Conservation (phyloP, 2,329 filamentous ascomycete genomes). For the Aspergillus pseudotamarii region DNA sequence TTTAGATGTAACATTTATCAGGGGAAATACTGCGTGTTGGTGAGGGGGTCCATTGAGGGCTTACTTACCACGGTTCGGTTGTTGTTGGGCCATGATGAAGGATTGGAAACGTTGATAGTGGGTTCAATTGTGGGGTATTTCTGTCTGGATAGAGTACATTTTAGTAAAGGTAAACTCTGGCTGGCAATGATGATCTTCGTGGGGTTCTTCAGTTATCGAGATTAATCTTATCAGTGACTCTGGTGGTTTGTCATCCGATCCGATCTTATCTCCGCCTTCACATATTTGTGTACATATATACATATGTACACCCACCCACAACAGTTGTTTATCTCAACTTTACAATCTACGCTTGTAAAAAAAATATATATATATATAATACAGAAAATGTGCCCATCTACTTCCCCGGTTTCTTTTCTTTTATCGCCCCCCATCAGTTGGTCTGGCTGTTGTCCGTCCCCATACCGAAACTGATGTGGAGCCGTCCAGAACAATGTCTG, state of each 20-base stretch:
- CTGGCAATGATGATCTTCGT: neutral
- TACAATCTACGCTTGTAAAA: neutral
- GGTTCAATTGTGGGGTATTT: neutral
- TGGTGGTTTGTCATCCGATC: neutral
- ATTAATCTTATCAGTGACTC: neutral
- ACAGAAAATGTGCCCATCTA: neutral
- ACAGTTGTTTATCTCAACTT: neutral
- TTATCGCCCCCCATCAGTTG: neutral
- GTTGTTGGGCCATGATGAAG: constrained; percentile 5
- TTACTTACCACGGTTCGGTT: neutral
- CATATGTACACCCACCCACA: too few relatives aligned
- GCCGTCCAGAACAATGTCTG: constrained; percentile 1
- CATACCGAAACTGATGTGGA: constrained; percentile 13
- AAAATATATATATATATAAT: too few relatives aligned
- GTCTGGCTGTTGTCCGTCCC: constrained; percentile 7
- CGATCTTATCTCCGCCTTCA: neutral
- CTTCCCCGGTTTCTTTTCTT: neutral
- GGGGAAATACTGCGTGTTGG: neutral
- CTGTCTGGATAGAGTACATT: neutral
- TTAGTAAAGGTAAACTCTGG: neutral
- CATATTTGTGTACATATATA: too few relatives aligned
- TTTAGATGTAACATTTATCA: neutral
- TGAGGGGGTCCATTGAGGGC: neutral
- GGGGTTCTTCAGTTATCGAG: neutral
- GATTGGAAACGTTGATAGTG: neutral